A percentile compares a stretch with the other conserved stretches of the same genome.
Evolutionary conservation across 2,329 filamentous ascomycete species (phyloP).

Genomic region (Rhexocercosporidium sp.): DNA sequence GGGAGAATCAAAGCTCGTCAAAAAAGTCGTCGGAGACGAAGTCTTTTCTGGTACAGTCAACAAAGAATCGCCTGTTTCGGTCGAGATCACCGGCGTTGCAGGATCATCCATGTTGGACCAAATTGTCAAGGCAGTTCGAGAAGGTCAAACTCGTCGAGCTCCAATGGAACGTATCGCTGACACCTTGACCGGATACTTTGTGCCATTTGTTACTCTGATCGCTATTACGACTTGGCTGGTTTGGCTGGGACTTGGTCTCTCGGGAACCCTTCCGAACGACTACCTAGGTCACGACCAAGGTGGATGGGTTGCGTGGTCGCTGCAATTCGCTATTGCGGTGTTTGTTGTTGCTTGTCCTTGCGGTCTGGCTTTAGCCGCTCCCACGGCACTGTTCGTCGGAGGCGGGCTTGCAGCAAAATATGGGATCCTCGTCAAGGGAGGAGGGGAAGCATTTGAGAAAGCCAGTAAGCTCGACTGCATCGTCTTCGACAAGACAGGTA

Average conservation of each 20-base stretch:
- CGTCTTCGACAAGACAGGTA: constrained; percentile 67
- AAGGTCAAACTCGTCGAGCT: constrained; percentile 77
- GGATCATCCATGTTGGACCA: constrained; percentile 80
- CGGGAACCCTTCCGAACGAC: constrained; percentile 59
- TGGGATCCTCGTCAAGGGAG: constrained; percentile 63
- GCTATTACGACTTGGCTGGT: constrained; percentile 74
- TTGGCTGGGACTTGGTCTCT: constrained; percentile 70
- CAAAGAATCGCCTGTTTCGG: constrained; percentile 64
- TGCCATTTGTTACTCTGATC: constrained; percentile 72
- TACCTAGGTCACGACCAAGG: constrained; percentile 56
- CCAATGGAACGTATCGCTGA: constrained; percentile 79
- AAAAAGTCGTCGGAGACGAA: constrained; percentile 65
- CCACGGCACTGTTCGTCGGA: constrained; percentile 63
- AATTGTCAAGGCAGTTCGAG: constrained; percentile 77
- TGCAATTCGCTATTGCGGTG: constrained; percentile 74
- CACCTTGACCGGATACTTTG: constrained; percentile 75
- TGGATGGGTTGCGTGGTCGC: constrained; percentile 74
- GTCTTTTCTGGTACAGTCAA: constrained; percentile 80
- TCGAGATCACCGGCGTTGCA: constrained; percentile 66
- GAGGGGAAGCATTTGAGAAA: constrained; percentile 64
- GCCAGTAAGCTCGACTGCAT: constrained; percentile 59
- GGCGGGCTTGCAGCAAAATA: constrained; percentile 60
- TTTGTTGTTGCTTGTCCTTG: constrained; percentile 67
- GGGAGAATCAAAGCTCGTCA: constrained; percentile 72
- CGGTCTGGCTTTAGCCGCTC: constrained; percentile 62